Evolutionary conservation across 129 eudicot species (phyloP), one percentile per base, ranked within the genome.

Genomic region (Rutidosis leptorrhynchoides): DNA sequence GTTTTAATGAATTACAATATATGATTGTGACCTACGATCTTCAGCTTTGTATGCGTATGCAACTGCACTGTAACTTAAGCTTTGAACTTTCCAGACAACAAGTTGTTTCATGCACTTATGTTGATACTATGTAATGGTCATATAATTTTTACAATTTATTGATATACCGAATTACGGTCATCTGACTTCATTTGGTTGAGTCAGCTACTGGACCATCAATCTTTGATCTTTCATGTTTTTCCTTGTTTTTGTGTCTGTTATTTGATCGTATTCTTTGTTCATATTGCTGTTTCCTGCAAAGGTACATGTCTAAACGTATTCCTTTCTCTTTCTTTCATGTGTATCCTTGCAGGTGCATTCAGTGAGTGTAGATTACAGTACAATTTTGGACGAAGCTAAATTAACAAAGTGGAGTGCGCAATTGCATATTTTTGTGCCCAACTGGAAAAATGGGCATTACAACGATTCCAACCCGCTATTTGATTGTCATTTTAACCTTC

Each of bases 401-500:
- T 30, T 65, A 30, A 57, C 71, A 3, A 72, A 52, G 45, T 28
- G 42, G 70, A 65, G 27, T 7, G 51, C 46, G 12, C 59, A 65
- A 49, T 60, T 51, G 30, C 62, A 16, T 32, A 10, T 37, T 63
- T 40, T 8, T 22, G 33, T 40, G n/a, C 62, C 51, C 23, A 65
- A 55, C 71, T 32, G 52, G 27, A 67, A 74, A 7, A 68, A 88
- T 82, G 92, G 79, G 83, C 74, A 60, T 27, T 15, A 59, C 63
- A 56, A 82, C 58, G 10, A 64, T 93, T 61, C 98, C 96, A 65
- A 82, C 64, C 49, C 89, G 98, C 60, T 86, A 93, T 56, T 46
- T 80, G 71, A 92, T 92, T 52, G 98, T 92, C 30, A 62, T 88
- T n/a, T 76, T 93, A 82, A 93, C 95, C 73, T 93, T 93, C 73